Conservation (phyloP, 345 rosid genomes). For the rapeseed (Brassica napus) region DNA sequence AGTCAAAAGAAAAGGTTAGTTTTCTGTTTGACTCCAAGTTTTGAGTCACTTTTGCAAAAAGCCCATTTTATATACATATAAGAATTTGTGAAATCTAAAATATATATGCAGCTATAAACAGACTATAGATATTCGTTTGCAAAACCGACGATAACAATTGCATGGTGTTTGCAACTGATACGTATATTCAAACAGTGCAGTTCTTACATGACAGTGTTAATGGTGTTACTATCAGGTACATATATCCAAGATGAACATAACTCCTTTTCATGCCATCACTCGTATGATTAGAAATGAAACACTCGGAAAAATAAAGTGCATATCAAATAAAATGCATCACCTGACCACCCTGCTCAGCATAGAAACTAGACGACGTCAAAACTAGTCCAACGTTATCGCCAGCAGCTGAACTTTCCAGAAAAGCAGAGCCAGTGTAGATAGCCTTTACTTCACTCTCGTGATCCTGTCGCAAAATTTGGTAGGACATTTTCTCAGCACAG, state of each 20-base stretch:
- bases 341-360: constrained; percentile 99
- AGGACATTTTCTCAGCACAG: not conserved
- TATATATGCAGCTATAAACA: not conserved
- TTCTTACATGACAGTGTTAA: constrained; percentile 9
- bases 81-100: not conserved
- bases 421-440: constrained; percentile 77
- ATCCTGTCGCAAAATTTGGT: constrained; percentile 47
- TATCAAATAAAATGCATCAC: constrained; percentile 40
- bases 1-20: too few species aligned
- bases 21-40: too few species aligned
- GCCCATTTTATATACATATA: not conserved
- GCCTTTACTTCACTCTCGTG: constrained; percentile 74
- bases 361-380: constrained; percentile 80
- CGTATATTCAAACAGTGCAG: not conserved
- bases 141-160: not conserved
- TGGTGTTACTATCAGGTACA: not conserved
- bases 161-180: constrained; percentile 1
- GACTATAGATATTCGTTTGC: not conserved
- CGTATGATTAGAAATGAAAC: constrained; percentile 12
- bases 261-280: not conserved
- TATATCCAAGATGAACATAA: constrained; percentile 6
- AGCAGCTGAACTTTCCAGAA: constrained; percentile 52
- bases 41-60: too few species aligned
- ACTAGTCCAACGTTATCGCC: constrained; percentile 71
- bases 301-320: constrained; percentile 3